Base-by-base conservation (phyloP, 2,329 filamentous ascomycete genomes). In the Ascochyta clinopodiicola region DNA sequence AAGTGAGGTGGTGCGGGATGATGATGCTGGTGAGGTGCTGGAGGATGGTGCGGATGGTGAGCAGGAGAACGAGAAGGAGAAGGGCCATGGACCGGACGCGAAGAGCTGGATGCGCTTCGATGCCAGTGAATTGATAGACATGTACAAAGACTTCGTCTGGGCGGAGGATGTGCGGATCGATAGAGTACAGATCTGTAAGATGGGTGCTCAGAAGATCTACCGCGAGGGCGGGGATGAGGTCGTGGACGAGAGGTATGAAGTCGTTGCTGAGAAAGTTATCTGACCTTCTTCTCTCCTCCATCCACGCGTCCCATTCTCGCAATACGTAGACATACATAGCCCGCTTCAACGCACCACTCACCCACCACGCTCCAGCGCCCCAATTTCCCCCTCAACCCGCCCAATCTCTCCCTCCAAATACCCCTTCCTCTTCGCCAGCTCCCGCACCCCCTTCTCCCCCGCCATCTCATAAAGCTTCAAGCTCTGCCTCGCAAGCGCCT, bases 121-220 rank as follows among this genome's bases (percentile, higher is more conserved):
- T 61, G 79, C 79, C 1, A 69, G 62, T 13, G 51, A 53, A 2
- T 47, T 81, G 32, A 67, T 81, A n/a, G 80, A 83, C 37, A 75
- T 79, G 54, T 92, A 88, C 66, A 80, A 82, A 31, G 84, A 86
- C 32, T 86, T 87, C 61, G 74, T 86, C 0, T 97, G 92, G 91
- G 86, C 90, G 64, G 79, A 86, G 49, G 77, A 85, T 45, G 79
- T 94, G 22, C 78, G 79, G 15, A 71, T 96, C n/a, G 86, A 91
- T 52, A 84, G 80, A 55, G 77, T 97, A 36, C 87, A 88, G 44
- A 87, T 97, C 34, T 97, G 92, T 71, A 87, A 86, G 70, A 96
- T 97, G 93, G 92, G 93, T 0, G 92, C 92, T 9, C 89, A 87
- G 80, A 86, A 84, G 64, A 78, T 85, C 25, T 78, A 39, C 4